Percentiles rank a stretch among this genome's conserved stretches.
phyloP scores from a whole-genome alignment of 2,329 filamentous ascomycete species.

The Penicillium olsonii region DNA sequence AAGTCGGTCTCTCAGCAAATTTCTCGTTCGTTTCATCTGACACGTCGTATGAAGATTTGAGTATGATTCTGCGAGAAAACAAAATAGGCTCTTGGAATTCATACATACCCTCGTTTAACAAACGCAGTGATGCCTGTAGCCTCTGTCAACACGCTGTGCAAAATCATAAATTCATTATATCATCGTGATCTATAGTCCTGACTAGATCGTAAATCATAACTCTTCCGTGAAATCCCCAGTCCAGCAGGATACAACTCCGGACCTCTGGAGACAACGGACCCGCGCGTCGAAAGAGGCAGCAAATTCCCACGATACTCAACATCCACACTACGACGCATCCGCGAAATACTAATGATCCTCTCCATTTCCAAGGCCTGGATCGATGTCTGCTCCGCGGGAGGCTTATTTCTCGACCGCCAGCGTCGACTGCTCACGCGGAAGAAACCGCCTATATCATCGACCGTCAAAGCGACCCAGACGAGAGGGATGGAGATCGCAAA shows the following conservation, averaged over 20 bases:
- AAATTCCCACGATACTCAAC: constrained; percentile 27
- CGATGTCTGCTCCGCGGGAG: background rate
- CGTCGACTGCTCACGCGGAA: constrained; percentile 28
- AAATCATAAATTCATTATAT: constrained; percentile 6
- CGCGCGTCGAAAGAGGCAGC: constrained; percentile 30
- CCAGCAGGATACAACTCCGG: constrained; percentile 13
- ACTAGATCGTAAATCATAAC: constrained; percentile 20
- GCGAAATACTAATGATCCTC: constrained; percentile 27
- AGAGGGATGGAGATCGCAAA: constrained; percentile 56
- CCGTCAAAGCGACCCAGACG: constrained; percentile 48
- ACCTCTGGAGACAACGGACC: constrained; percentile 14
- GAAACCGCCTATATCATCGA: constrained; percentile 45
- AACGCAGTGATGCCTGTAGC: no score
- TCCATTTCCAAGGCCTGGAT: constrained; percentile 27
- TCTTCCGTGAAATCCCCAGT: constrained; percentile 13
- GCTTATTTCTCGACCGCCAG: constrained; percentile 23
- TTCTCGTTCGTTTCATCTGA: no score
- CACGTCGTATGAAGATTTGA: no score
- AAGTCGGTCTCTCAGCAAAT: no score
- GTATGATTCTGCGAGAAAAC: no score
- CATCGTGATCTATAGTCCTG: constrained; percentile 20
- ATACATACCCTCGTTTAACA: no score
- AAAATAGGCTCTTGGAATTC: no score
- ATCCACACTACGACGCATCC: constrained; percentile 27
- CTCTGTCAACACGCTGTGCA: no score